Base-by-base conservation (phyloP, 2,329 filamentous ascomycete species). In the Periconia sp. region DNA sequence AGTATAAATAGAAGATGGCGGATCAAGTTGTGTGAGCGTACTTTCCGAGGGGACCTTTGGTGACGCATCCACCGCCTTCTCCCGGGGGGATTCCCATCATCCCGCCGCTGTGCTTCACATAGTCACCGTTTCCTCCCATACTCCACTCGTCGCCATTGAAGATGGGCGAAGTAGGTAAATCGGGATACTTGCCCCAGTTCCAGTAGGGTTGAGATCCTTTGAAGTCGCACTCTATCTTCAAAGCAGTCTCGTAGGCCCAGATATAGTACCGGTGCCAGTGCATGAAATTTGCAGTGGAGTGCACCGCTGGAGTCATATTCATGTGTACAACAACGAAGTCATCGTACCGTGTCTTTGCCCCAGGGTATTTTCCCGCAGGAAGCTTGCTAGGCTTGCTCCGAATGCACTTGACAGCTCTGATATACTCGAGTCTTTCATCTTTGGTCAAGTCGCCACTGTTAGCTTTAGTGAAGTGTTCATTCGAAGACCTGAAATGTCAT, bases 1-100 rank as follows among this genome's bases (percentile, higher is more conserved):
- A 27, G 23, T 27, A 27, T 27, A 40, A 15, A 19, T 13, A 19
- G 13, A n/a, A 15, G 19, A 23, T 19, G 18, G 13, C 69, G 57
- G 31, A 8, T 27, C 3, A 27, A 27, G 8, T 27, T 8, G 30
- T n/a, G 53, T 59, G 3, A 56, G 65, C 63, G 23, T 27, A 27
- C 23, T 82, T 75, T 56, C 72, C 75, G 64, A 84, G 82, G 0
- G 81, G 81, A 0, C 82, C 82, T 1, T 70, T 75, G 15, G 67
- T 73, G 3, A 85, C 75, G 64, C 82, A 85, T 3, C 82, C 83
- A n/a, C 82, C 82, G 11, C 83, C 82, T 0, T 76, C 74, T 14
- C 81, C 83, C 1, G 76, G 76, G 1, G 77, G 80, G 18, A 80
- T 63, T 64, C 56, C 55, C n/a, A 65, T 56, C 17, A 67, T 14